Evolutionary conservation across 768 basidiomycete genomes (phyloP).

Genomic region (Auriscalpium orientale): DNA sequence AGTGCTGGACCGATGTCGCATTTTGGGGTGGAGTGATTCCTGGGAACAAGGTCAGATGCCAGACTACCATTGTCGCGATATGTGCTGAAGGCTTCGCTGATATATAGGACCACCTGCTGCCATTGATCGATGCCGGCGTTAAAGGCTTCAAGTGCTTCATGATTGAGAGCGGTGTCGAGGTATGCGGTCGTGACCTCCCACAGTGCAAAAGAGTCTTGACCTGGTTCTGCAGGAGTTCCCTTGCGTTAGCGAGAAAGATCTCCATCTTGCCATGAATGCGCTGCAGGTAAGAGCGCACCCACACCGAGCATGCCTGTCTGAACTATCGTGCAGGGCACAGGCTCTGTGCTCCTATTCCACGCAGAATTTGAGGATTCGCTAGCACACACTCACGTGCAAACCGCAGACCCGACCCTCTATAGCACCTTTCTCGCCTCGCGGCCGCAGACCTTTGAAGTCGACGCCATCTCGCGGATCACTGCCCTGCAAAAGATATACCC

Average conservation of each 20-base stretch:
- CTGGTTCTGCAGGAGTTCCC: constrained; percentile 73
- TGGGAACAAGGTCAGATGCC: constrained; percentile 60
- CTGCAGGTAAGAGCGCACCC: constrained; percentile 46
- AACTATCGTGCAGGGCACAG: constrained; percentile 40
- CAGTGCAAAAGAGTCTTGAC: too few species aligned
- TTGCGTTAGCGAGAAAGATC: constrained; percentile 64
- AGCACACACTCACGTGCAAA: constrained; percentile 14
- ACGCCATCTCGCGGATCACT: constrained; percentile 75
- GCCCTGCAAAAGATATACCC: constrained; percentile 56
- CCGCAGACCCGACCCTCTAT: constrained; percentile 51
- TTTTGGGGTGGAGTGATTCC: constrained; percentile 97
- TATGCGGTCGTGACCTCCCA: constrained; percentile 23
- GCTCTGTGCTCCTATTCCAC: constrained; percentile 81
- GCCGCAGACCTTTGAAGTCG: constrained; percentile 69
- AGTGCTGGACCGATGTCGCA: constrained; percentile 76
- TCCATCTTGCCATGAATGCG: constrained; percentile 61
- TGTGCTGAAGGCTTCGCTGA: background rate
- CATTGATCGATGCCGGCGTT: constrained; percentile 74
- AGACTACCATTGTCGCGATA: too few species aligned
- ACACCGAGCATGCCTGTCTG: background rate
- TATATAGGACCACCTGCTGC: constrained; percentile 57
- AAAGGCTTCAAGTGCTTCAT: constrained; percentile 97
- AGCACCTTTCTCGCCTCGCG: constrained; percentile 81
- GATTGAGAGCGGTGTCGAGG: constrained; percentile 93
- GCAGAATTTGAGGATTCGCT: constrained; percentile 68